Base-by-base conservation (phyloP, 2,329 filamentous ascomycete species). In the Calonectria fujianensis region DNA sequence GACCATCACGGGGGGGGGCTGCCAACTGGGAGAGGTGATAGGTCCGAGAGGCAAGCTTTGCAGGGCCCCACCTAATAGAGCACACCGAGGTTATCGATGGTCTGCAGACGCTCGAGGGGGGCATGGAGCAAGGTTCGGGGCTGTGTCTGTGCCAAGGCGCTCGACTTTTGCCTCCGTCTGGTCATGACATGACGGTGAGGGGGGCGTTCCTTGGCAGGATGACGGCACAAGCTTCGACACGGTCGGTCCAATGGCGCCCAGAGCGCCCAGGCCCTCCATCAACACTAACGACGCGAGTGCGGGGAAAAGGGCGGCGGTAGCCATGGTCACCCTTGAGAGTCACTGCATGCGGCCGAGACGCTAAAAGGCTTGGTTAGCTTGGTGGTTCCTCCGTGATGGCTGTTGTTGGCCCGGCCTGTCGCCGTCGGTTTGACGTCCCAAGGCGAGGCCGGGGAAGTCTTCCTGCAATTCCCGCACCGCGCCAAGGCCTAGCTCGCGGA, bases 361-460 rank as follows among this genome's bases (percentile, higher is more conserved):
- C 80, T 80, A 79, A 76, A 78, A 79, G 69, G 68, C 74, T 81
- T 78, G 76, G 74, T 69, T 11, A n/a, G 71, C 54, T 74, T 69
- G 66, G 41, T 66, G 51, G 54, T 61, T 77, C 67, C 69, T 70
- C 14, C 61, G 39, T 50, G 41, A 14, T 18, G 27, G 39, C 39
- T 65, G 39, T n/a, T 65, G 45, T n/a, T 65, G 45, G 24, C 10
- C 45, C 39, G 57, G 74, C 77, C 74, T 74, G 76, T 70, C 68
- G 70, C 70, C 72, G 32, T 32, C 39, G 41, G 51, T 69, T 54
- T 70, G 27, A 41, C 31, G 57, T 52, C 65, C 61, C 35, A 45
- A 27, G 61, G 16, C 9, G 20, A 48, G 11, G 32, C 68, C 68
- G 63, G 64, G 61, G 72, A 50, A 64, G 27, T 32, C 29, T 59